Evolutionary conservation across 2,329 filamentous ascomycete species (phyloP), one percentile per base, ranked within the genome.

Genomic region (Apiospora koreana): DNA sequence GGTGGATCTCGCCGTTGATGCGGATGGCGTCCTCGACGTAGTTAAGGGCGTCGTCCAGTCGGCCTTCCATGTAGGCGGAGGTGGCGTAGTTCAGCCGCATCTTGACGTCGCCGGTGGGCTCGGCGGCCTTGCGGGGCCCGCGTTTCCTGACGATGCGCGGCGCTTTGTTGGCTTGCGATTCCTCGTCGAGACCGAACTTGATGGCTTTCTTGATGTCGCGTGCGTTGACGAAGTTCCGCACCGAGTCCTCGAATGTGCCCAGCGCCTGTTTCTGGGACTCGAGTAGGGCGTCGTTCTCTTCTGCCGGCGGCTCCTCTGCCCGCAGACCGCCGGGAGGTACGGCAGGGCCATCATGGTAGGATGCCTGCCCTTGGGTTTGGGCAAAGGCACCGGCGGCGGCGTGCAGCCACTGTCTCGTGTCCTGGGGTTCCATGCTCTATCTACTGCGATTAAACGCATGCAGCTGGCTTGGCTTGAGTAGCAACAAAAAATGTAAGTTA

Each of bases 51-150:
- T 85, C 83, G 6, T 88, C 85, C 72, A 91, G 90, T 25, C 91
- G 85, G 35, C 86, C 84, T 12, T 86, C 83, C 71, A 94, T 84
- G 76, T 91, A 94, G 5, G 90, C 88, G 71, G 91, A 86, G 71
- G 90, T 93, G 3, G 93, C 93, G 76, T 88, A 85, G 65, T 87
- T 86, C 66, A 94, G 85, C 54, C 91, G 84, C 50, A 88, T 84
- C 75, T 91, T 93, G 79, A 94, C 93, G 74, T 94, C 91, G 50
- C 87, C 89, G 62, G 91, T 88, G 21, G 91, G 91, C 77, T 93
- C 91, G 10, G 88, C 90, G 31, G 89, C 87, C 77, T 90, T 89
- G 23, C 87, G 83, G 35, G 86, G 87, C 8, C 87, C 87, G 7
- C 81, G 77, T 71, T 77, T 81, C 18, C 71, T 75, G 10, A 72